Evolutionary conservation across 2,329 filamentous ascomycete species (phyloP).

Genomic region (Aspergillus texensis): DNA sequence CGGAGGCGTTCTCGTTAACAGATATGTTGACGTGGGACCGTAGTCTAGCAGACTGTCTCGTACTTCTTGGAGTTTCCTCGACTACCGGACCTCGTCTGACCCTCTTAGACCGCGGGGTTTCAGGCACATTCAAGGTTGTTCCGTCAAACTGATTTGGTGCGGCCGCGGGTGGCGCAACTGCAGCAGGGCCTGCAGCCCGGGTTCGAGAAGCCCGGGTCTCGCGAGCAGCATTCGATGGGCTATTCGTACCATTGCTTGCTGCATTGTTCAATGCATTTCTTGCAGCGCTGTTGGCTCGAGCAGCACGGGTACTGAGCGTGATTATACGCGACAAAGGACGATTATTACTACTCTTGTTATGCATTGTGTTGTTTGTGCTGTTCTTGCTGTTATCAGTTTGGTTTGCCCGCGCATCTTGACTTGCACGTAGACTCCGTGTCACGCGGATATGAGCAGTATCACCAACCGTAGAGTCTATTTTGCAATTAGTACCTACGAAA

Average conservation of each 20-base stretch:
- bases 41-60: constrained; percentile 38
- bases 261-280: constrained; percentile 14
- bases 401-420: constrained; percentile 25
- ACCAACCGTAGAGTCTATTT: constrained; percentile 20
- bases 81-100: constrained; percentile 31
- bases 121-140: constrained; percentile 21
- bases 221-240: constrained; percentile 17
- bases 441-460: constrained; percentile 23
- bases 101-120: constrained; percentile 37
- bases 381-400: constrained; percentile 22
- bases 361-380: constrained; percentile 8
- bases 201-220: constrained; percentile 29
- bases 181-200: constrained; percentile 14
- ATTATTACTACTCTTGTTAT: constrained; percentile 13
- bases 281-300: constrained; percentile 15
- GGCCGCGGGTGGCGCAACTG: background rate
- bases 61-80: constrained; percentile 37
- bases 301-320: constrained; percentile 24
- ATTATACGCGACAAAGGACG: constrained; percentile 26
- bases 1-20: constrained; percentile 20
- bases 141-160: constrained; percentile 17
- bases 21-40: constrained; percentile 26
- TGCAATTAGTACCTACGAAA: constrained; percentile 12
- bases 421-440: constrained; percentile 27
- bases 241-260: constrained; percentile 10